A percentile compares a stretch with the other conserved stretches of the same genome.
Conservation (phyloP, 2,329 filamentous ascomycete genomes). For the Didymella exigua region DNA sequence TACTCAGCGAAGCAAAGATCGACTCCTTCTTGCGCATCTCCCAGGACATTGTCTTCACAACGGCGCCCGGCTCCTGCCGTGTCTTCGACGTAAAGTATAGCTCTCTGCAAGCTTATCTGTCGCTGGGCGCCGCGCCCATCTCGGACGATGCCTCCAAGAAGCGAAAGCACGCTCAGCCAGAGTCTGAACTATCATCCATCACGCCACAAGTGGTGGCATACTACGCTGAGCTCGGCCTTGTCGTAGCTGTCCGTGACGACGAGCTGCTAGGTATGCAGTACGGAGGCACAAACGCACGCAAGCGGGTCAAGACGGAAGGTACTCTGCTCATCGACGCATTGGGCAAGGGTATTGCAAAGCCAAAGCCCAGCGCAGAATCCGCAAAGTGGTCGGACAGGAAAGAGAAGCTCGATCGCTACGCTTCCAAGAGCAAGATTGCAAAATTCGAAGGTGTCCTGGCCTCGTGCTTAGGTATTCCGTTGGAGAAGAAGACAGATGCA, state of each 20-base stretch:
- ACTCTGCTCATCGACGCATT: slow-evolving; percentile 76
- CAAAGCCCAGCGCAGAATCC: slow-evolving; percentile 17
- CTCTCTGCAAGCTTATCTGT: slow-evolving; percentile 53
- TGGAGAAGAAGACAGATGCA: slow-evolving; percentile 25
- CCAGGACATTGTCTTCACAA: slow-evolving; percentile 67
- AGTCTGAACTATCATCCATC: slow-evolving; percentile 49
- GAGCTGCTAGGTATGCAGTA: slow-evolving; percentile 70
- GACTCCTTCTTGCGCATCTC: slow-evolving; percentile 71
- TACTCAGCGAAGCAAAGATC: slow-evolving; percentile 58
- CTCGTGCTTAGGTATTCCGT: slow-evolving; percentile 45
- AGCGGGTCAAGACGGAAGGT: slow-evolving; percentile 45
- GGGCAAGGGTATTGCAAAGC: slow-evolving; percentile 62
- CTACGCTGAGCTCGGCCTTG: slow-evolving; percentile 69
- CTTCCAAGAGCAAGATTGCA: slow-evolving; percentile 43
- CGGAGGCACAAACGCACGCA: slow-evolving; percentile 38
- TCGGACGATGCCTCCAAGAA: slow-evolving; percentile 43
- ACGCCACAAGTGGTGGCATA: slow-evolving; percentile 50
- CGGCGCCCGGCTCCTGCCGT: slow-evolving; percentile 60
- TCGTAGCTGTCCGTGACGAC: slow-evolving; percentile 67
- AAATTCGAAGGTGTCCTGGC: slow-evolving; percentile 52
- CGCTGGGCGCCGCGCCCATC: slow-evolving; percentile 32
- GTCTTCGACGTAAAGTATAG: slow-evolving; percentile 71
- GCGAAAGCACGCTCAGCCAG: slow-evolving; percentile 37
- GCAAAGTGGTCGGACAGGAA: slow-evolving; percentile 39
- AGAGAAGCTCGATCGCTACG: slow-evolving; percentile 46